Conservation (phyloP, 345 rosid species). For the Eucalyptus virginea region DNA sequence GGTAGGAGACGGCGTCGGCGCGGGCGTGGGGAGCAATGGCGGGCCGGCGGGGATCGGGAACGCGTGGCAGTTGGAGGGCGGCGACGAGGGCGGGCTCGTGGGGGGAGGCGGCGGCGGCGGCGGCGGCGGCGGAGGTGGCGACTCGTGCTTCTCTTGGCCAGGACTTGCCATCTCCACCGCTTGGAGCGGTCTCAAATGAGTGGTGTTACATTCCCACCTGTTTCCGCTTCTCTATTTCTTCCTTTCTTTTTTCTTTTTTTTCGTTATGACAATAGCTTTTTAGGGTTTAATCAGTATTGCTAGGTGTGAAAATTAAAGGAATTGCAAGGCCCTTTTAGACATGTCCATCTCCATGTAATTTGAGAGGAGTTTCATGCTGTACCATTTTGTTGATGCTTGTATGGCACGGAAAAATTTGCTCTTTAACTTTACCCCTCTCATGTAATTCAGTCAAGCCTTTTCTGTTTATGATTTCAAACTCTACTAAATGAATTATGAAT, state of each 20-base stretch:
- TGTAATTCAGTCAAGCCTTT: background rate
- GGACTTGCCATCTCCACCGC: slow-evolving; percentile 78
- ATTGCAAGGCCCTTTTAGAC: background rate
- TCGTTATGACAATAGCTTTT: background rate
- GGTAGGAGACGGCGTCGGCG: slow-evolving; percentile 25
- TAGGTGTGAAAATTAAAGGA: background rate
- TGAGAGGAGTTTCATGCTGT: background rate
- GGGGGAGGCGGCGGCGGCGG: slow-evolving; percentile 33
- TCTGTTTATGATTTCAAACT: background rate
- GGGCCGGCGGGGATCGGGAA: slow-evolving; percentile 21
- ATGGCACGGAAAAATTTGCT: background rate
- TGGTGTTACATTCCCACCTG: background rate
- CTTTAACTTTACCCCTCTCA: background rate
- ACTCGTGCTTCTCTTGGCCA: slow-evolving; percentile 86
- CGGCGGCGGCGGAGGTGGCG: slow-evolving; percentile 6
- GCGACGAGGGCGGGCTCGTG: background rate
- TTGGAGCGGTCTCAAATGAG: background rate
- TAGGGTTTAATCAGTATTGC: background rate
- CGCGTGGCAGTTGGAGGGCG: slow-evolving; percentile 73
- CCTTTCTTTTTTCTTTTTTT: background rate
- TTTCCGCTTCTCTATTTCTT: background rate
- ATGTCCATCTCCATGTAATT: background rate
- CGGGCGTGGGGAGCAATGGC: background rate
- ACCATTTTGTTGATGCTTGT: background rate
- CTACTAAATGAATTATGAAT: background rate